A percentile compares a stretch with the other conserved stretches of the same genome.
Conservation (phyloP, 164 flowering plant genomes). For the Saururus chinensis region DNA sequence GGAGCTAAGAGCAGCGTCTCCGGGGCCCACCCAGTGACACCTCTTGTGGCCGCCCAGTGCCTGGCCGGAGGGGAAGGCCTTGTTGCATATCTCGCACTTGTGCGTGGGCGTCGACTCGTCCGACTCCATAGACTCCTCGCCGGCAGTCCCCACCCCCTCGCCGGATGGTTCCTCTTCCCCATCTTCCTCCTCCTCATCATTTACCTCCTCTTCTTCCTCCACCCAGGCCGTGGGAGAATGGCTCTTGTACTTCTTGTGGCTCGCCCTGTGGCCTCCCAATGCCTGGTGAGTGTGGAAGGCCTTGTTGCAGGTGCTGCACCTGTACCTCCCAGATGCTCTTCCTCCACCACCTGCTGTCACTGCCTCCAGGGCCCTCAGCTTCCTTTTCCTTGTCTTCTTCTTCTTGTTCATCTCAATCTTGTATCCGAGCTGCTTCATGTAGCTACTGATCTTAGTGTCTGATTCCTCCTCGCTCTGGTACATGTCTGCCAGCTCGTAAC, state of each 20-base stretch:
- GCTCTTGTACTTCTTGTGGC: slow-evolving; percentile 33
- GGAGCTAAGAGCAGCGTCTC: slow-evolving; percentile 5
- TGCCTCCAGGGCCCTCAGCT: slow-evolving; percentile 19
- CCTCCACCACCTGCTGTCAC: neutral
- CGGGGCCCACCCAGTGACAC: slow-evolving; percentile 18
- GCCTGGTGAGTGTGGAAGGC: slow-evolving; percentile 47
- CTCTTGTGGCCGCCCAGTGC: slow-evolving; percentile 38
- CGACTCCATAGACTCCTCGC: too few relatives aligned
- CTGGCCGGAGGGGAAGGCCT: slow-evolving; percentile 27
- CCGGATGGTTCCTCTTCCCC: neutral
- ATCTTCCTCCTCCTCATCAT: neutral
- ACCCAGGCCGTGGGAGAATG: neutral
- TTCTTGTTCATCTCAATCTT: neutral
- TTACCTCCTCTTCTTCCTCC: neutral
- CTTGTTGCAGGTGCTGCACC: slow-evolving; percentile 37
- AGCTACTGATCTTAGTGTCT: neutral
- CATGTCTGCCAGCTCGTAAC: neutral
- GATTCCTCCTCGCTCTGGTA: slow-evolving; percentile 1
- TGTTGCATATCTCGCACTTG: slow-evolving; percentile 24
- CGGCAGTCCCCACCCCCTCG: neutral
- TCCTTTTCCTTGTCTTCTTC: slow-evolving; percentile 11
- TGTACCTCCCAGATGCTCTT: neutral
- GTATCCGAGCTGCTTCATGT: neutral
- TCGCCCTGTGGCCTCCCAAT: slow-evolving; percentile 63
- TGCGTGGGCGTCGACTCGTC: slow-evolving; percentile 1